Evolutionary conservation across 805 yeast species (phyloP), one percentile per base, ranked within the genome.

Genomic region (Starmerella roubikii): DNA sequence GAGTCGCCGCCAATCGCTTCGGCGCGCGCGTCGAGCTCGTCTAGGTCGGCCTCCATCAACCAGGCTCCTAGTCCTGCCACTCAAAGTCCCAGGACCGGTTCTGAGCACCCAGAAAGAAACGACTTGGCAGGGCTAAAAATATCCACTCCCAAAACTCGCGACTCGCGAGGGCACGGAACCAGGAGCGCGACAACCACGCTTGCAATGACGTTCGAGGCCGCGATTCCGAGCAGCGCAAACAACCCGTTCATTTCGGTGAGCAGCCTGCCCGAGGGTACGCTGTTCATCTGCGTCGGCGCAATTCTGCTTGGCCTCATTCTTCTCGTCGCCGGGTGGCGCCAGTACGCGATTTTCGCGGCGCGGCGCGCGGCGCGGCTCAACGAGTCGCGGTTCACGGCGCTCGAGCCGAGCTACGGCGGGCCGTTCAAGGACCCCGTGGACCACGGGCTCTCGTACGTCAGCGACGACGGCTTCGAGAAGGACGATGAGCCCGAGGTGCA

Each of bases 281-380:
- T 84, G 2, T 83, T 82, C 59, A 83, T 84, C 37, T 78, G 81
- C 0, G 78, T 82, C 31, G 94, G 93, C 1, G 64, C 78, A 10
- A 65, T 76, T 28, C 72, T 76, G 4, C 81, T 76, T 0, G 74
- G 72, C 28, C 60, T 79, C 3, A 57, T 76, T 17, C 45, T 76
- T 3, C 66, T 65, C 1, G 64, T 78, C 29, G 46, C 69, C 10
- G 46, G 65, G 12, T 76, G 78, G 69, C 71, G 77, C 48, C 50
- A 69, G 18, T 55, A 70, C 19, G 61, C 66, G 30, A 68, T 71
- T 12, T 42, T 46, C 40, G 40, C 50, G 34, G 73, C 83, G 4
- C 68, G 69, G 21, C 62, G 69, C 42, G 54, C 67, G 31, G 74
- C 83, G 23, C 68, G 69, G 52, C 62, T 56, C 48, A 55, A 72